phyloP scores from a whole-genome alignment of 1,284 basidiomycete genomes.

The Jaminaea rosea region DNA sequence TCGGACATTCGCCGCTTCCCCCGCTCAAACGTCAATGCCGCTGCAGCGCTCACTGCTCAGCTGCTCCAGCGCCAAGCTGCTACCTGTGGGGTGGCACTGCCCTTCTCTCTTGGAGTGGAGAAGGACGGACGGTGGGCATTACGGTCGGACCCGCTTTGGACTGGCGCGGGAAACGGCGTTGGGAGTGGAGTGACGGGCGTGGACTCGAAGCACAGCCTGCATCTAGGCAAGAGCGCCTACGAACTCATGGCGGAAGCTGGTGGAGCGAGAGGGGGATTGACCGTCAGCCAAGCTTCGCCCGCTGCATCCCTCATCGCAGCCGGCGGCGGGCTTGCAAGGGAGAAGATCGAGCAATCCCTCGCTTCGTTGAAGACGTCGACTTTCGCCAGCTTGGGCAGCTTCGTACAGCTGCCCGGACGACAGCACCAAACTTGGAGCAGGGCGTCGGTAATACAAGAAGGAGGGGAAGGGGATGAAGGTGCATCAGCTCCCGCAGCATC shows the following conservation, averaged over 20 bases:
- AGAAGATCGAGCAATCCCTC: background rate
- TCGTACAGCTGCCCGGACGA: constrained; percentile 16
- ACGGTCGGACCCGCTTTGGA: constrained; percentile 26
- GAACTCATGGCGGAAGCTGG: no score
- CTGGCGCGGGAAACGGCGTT: constrained; percentile 16
- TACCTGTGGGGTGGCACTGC: constrained; percentile 28
- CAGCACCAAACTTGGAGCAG: constrained; percentile 16
- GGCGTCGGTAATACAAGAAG: background rate
- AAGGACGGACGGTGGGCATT: constrained; percentile 18
- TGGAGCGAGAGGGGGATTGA: no score
- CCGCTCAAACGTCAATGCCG: constrained; percentile 27
- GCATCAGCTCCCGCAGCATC: background rate
- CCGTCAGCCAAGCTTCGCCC: no score
- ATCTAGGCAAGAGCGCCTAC: constrained; percentile 10
- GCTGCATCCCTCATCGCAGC: no score
- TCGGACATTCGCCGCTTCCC: constrained; percentile 23
- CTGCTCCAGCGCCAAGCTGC: constrained; percentile 20
- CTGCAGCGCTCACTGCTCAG: constrained; percentile 19
- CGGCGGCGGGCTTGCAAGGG: no score
- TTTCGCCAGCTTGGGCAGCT: constrained; percentile 4
- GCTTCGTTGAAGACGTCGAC: constrained; percentile 22
- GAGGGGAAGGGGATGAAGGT: background rate
- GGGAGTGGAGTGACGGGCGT: background rate
- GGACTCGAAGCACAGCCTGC: constrained; percentile 7
- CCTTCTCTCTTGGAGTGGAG: constrained; percentile 18